Evolutionary conservation across 805 yeast species (phyloP).

Genomic region (Kluyveromyces siamensis): DNA sequence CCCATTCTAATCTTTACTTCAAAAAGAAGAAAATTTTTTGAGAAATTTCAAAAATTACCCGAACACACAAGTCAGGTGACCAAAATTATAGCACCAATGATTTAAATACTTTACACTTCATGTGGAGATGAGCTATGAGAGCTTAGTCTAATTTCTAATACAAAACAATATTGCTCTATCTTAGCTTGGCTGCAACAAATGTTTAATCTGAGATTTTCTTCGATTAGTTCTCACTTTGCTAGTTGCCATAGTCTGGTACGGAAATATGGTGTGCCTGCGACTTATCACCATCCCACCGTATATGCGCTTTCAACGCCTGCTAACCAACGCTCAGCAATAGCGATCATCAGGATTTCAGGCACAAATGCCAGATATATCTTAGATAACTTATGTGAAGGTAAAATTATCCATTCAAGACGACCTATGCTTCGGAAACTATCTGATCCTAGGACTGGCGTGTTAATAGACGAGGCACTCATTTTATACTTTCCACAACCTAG

Average conservation of each 20-base stretch:
- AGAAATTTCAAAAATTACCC: not conserved
- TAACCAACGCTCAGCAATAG: constrained; percentile 69
- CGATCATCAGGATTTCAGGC: constrained; percentile 78
- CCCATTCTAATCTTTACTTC: no score
- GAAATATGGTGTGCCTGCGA: constrained; percentile 5
- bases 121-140: no score
- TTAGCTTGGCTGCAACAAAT: no score
- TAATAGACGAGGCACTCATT: constrained; percentile 73
- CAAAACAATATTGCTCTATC: no score
- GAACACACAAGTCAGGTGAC: not conserved
- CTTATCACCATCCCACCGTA: constrained; percentile 48
- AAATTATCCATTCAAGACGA: constrained; percentile 34
- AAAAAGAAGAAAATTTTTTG: not conserved
- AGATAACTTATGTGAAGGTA: constrained; percentile 35
- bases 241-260: not conserved
- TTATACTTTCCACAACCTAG: constrained; percentile 62
- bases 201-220: not conserved
- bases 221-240: not conserved
- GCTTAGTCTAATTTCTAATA: no score
- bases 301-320: constrained; percentile 85
- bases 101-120: no score
- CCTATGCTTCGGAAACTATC: constrained; percentile 55
- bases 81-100: not conserved
- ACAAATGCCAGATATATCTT: constrained; percentile 42
- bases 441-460: constrained; percentile 22